phyloP scores from a whole-genome alignment of 495 filamentous ascomycete species.

The Antarctomyces pellizariae region DNA sequence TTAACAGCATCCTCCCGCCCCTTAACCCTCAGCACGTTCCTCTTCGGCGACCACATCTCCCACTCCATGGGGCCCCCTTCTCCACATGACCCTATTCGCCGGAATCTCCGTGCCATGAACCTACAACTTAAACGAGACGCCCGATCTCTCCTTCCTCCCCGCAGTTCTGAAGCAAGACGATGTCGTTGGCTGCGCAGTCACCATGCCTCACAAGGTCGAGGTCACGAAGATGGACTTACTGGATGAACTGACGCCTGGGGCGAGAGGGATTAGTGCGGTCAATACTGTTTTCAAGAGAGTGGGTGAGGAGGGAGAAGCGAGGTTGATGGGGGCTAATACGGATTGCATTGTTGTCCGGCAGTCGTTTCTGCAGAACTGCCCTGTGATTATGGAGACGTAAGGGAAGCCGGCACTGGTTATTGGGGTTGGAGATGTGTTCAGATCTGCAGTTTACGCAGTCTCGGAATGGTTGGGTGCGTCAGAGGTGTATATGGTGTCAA shows the following conservation, averaged over 20 bases:
- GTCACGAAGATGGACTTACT: conserved; percentile 46
- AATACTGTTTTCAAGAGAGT: conserved; percentile 47
- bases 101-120: conserved; percentile 33
- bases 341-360: conserved; percentile 52
- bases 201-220: conserved; percentile 53
- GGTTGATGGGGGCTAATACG: conserved; percentile 48
- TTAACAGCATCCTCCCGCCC: no score
- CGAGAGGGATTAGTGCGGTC: conserved; percentile 40
- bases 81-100: conserved; percentile 42
- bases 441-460: conserved; percentile 46
- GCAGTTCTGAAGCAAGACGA: conserved; percentile 23
- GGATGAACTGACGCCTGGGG: conserved; percentile 44
- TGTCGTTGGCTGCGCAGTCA: conserved; percentile 42
- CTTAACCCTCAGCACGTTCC: no score
- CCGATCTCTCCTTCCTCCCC: conserved; percentile 27
- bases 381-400: conserved; percentile 10
- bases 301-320: conserved; percentile 16
- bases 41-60: conserved; percentile 28
- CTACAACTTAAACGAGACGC: conserved; percentile 31
- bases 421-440: conserved; percentile 45
- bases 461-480: conserved; percentile 38
- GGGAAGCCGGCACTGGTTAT: conserved; percentile 15
- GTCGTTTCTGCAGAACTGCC: conserved; percentile 36
- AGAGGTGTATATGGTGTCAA: conserved; percentile 47
- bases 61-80: conserved; percentile 49